These are phyloP conservation scores for Inga oerstediana DNA, from an alignment of 306 rosid genomes.

Conservation along the genomic window DNA sequence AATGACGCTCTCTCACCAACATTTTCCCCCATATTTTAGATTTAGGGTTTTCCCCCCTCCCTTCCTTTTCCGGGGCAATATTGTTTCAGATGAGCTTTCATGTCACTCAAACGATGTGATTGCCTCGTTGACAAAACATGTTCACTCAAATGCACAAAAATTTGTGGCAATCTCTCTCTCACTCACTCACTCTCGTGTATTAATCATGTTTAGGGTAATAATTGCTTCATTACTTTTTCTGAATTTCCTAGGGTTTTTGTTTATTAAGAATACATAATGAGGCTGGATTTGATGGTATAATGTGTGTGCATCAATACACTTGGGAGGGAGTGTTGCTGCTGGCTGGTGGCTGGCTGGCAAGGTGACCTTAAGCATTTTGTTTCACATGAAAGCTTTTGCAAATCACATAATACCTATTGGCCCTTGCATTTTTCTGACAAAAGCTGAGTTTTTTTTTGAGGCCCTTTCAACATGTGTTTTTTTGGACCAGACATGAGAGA, in stretches of 20 bases:
- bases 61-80: neutral
- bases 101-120: constrained; percentile 65
- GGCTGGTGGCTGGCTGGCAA: constrained; percentile 16
- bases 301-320: constrained; percentile 3
- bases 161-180: constrained; percentile 29
- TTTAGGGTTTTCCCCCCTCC: neutral
- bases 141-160: constrained; percentile 39
- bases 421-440: constrained; percentile 43
- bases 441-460: constrained; percentile 42
- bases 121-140: constrained; percentile 62
- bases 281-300: neutral
- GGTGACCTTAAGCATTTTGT: constrained; percentile 15
- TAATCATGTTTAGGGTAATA: constrained; percentile 45
- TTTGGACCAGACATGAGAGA: constrained; percentile 32
- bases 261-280: constrained; percentile 10
- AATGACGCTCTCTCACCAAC: constrained; percentile 33
- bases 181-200: constrained; percentile 6
- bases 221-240: constrained; percentile 49
- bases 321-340: neutral
- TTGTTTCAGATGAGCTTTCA: constrained; percentile 53
- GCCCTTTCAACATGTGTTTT: constrained; percentile 37
- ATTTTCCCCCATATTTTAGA: constrained; percentile 17
- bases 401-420: constrained; percentile 28
- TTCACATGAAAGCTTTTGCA: constrained; percentile 21
- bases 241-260: constrained; percentile 24